Base-by-base conservation (phyloP, 805 yeast species). In the Candida saitoana region DNA sequence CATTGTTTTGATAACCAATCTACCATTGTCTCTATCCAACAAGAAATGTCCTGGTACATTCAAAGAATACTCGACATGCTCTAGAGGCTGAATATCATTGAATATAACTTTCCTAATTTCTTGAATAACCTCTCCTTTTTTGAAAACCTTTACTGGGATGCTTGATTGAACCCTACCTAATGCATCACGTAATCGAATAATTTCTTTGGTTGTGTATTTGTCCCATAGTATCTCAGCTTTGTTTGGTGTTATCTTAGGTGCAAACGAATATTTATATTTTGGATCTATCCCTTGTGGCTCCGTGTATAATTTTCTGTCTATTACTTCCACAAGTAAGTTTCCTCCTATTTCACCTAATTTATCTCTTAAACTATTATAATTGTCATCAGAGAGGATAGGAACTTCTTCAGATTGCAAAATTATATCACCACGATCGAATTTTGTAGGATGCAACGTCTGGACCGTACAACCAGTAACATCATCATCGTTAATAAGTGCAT, bases 371-470 rank as follows among this genome's bases (percentile, higher is more conserved):
- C 74, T 47, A 0, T 36, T 43, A 34, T 71, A 61, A 8, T 79
- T 76, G 24, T 80, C 86, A 7, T 57, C 48, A 3, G 56, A 56
- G 0, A 39, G 41, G 1, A 87, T 67, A 0, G 55, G 49, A 0
- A 78, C 51, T 18, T 68, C 67, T 2, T 54, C 55, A 1, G 85
- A 71, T 48, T 84, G 95, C 14, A 69, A 59, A 2, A 93, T 57
- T 0, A 91, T 75, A 1, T 71, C 67, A 1, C 99, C 99, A 25
- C 67, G 69, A 52, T 93, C 99, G 54, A 93, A 93, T 56, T 80
- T 74, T 1, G 84, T 73, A 0, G 97, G 96, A 55, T 93, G 96
- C 18, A 93, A 62, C 0, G 96, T 87, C 59, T 93, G 99, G 0
- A 93, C 76, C 0, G 96, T 78, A 14, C 88, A 95, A 0, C 98